These are phyloP conservation scores for Rhododendron ovatum DNA, from an alignment of 148 eudicot species.

Conservation along the genomic window DNA sequence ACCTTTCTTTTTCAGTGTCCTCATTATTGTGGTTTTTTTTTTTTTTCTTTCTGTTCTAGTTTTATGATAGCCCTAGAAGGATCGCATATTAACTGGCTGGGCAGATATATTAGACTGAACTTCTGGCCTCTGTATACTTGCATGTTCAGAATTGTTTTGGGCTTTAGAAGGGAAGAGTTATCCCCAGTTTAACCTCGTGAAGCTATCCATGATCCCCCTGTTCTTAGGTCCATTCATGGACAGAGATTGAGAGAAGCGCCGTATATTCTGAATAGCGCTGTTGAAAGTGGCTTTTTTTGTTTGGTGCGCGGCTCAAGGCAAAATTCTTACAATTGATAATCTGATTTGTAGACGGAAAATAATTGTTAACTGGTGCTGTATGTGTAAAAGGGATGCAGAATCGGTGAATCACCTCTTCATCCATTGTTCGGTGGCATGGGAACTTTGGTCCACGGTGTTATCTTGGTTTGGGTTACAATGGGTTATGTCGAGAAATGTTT, in stretches of 20 bases:
- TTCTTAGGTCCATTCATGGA: neutral
- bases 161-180: neutral
- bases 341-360: too few relatives aligned
- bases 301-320: too few relatives aligned
- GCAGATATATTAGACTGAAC: neutral
- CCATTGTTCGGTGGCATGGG: too few relatives aligned
- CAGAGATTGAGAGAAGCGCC: neutral
- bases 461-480: too few relatives aligned
- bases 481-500: too few relatives aligned
- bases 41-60: neutral
- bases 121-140: neutral
- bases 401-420: too few relatives aligned
- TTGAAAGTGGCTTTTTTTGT: too few relatives aligned
- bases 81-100: neutral
- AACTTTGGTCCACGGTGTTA: too few relatives aligned
- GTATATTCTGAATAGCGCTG: neutral
- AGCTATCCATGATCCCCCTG: neutral
- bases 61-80: neutral
- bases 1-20: neutral
- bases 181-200: neutral
- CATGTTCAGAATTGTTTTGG: neutral
- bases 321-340: too few relatives aligned
- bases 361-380: too few relatives aligned
- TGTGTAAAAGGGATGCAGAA: too few relatives aligned
- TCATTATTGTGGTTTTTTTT: neutral